Percentiles rank a stretch among this genome's conserved stretches.
Evolutionary conservation across 2,329 filamentous ascomycete species (phyloP).

Genomic region (Cladosporium sp.): DNA sequence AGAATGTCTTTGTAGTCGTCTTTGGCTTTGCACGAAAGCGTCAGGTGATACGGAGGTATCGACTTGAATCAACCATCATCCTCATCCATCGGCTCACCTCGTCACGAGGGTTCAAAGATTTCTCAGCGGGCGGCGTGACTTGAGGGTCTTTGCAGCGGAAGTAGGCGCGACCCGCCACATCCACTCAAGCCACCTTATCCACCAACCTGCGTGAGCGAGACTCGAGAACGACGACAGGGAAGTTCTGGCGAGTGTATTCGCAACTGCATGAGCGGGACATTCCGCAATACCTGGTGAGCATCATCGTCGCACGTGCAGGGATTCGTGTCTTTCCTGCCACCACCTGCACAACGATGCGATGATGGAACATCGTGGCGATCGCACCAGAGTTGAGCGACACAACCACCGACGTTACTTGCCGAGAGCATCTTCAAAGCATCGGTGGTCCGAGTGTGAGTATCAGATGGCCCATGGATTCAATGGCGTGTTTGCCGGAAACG

Average conservation of each 20-base stretch:
- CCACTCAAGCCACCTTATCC: slow-evolving; percentile 7
- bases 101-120: slow-evolving; percentile 2
- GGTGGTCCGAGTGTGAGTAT: slow-evolving; percentile 15
- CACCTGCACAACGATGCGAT: slow-evolving; percentile 7
- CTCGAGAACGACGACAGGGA: slow-evolving; percentile 17
- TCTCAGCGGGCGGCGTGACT: slow-evolving; percentile 3
- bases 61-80: not conserved
- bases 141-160: not conserved
- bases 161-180: slow-evolving; percentile 7
- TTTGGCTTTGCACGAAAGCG: not conserved
- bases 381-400: not conserved
- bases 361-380: not conserved
- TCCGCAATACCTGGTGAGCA: slow-evolving; percentile 12
- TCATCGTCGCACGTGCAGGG: slow-evolving; percentile 4
- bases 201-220: not conserved
- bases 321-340: not conserved
- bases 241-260: slow-evolving; percentile 3
- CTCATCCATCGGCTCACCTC: not conserved
- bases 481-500: slow-evolving; percentile 13
- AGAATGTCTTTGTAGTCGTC: not conserved
- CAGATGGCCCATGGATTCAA: slow-evolving; percentile 12
- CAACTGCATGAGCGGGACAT: slow-evolving; percentile 3
- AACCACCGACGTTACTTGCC: slow-evolving; percentile 11
- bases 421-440: not conserved
- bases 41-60: not conserved